Conservation (phyloP, 495 filamentous ascomycete genomes). For the Barbatosphaeria neglecta region DNA sequence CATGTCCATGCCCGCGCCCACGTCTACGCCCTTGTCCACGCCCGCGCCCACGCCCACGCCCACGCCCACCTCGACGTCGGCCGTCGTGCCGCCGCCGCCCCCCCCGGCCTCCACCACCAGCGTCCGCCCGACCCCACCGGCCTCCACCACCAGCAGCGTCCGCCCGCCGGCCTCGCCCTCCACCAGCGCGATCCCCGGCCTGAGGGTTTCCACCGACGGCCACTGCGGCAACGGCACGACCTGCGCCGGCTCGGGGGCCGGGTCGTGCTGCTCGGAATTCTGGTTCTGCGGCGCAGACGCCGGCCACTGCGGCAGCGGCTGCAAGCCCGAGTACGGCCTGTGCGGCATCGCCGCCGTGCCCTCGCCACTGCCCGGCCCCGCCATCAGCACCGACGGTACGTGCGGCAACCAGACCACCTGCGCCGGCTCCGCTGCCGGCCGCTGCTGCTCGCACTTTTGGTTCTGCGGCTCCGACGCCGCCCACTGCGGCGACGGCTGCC, state of each 20-base stretch:
- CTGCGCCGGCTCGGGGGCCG: conserved; percentile 5
- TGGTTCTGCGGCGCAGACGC: conserved; percentile 9
- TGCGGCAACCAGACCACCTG: conserved; percentile 4
- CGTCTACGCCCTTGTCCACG: neutral
- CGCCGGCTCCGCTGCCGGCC: conserved; percentile 5
- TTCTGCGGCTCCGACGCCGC: conserved; percentile 11
- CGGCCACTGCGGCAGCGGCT: conserved; percentile 17
- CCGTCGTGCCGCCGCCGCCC: neutral
- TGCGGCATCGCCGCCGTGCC: conserved; percentile 1
- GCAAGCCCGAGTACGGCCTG: conserved; percentile 13
- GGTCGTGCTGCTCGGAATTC: conserved; percentile 9
- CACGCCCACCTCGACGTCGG: neutral
- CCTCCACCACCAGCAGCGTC: neutral
- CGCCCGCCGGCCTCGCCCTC: neutral
- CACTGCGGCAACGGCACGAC: neutral
- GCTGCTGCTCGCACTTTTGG: conserved; percentile 12
- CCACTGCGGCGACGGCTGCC: conserved; percentile 19
- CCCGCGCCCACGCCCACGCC: neutral
- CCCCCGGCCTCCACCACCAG: neutral
- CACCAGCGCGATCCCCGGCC: neutral
- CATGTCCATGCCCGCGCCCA: neutral
- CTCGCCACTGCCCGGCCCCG: conserved; percentile 3
- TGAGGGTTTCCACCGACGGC: neutral
- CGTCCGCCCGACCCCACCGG: neutral
- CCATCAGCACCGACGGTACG: conserved; percentile 9